Evolutionary conservation across 2,329 filamentous ascomycete genomes (phyloP), one percentile per base, ranked within the genome.

Genomic region (Dichotomopilus funicola): DNA sequence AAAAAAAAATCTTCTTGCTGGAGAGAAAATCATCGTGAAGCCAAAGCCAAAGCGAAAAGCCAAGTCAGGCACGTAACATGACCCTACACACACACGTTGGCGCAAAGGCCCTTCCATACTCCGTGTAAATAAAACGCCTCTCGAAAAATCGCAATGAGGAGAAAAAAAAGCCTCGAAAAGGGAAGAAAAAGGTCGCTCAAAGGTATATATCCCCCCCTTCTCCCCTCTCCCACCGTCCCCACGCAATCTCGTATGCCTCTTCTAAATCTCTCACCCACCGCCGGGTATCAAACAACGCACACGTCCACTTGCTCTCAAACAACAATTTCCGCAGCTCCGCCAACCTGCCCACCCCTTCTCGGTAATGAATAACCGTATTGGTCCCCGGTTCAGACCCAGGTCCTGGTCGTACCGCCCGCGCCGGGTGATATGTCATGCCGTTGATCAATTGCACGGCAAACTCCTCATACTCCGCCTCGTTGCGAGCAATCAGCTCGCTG

Each of bases 121-220:
- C 19, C 19, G 19, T 27, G 19, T 27, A 27, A 27, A 27, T 27
- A 27, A 27, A 27, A 27, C 19, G 19, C 19, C 19, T 27, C 19
- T 27, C 19, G 19, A 27, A 27, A 27, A 27, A 27, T 27, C 19
- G 19, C 19, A 27, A 27, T 27, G 3, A 27, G 19, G 19, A 27
- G 19, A 27, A 27, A 27, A 27, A 27, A 27, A 27, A 27, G n/a
- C n/a, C n/a, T 27, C 2, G 19, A 27, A 27, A 27, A 27, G 19
- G 19, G 19, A 27, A 27, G 9, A 11, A 11, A 6, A 11, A 4
- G 8, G 4, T n/a, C 8, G 3, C 27, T 62, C 56, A 78, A 44
- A 99, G 78, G 78, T 90, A 94, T 62, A 99, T 95, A 75, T 99
- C 94, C 7, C 92, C 91, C n/a, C 88, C 86, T 71, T 90, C 82